Conservation (phyloP, 2,329 filamentous ascomycete genomes). For the Achaetomium macrosporum region DNA sequence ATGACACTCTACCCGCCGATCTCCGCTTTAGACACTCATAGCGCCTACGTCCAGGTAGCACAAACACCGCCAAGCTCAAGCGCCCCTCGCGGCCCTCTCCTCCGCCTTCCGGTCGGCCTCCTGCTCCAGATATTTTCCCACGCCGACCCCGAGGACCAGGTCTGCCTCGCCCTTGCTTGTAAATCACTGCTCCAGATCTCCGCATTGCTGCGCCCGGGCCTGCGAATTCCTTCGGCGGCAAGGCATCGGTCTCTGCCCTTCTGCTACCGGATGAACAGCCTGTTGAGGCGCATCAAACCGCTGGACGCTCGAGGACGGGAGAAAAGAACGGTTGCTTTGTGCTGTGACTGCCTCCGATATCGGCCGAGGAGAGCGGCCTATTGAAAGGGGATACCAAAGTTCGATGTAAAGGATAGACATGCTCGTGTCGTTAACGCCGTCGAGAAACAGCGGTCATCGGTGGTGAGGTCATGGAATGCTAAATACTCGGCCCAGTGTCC, state of each 20-base stretch:
- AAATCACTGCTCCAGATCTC: not conserved
- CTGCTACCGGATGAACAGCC: no score
- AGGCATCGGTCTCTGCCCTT: not conserved
- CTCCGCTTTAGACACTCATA: not conserved
- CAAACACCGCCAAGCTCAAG: not conserved
- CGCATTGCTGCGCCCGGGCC: not conserved
- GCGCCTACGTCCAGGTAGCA: not conserved
- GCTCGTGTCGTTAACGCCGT: no score
- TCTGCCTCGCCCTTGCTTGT: constrained; percentile 1
- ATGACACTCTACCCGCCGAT: not conserved
- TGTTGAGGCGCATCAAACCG: no score
- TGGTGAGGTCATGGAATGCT: no score
- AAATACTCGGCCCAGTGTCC: no score
- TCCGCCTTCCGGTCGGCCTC: not conserved
- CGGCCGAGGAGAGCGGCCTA: no score
- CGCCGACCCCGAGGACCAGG: not conserved
- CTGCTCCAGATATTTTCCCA: not conserved
- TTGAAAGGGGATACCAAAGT: no score
- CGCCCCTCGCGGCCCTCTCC: not conserved
- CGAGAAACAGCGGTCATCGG: no score
- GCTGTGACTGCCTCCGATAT: no score
- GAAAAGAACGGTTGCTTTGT: no score
- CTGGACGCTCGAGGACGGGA: no score
- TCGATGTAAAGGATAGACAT: no score
- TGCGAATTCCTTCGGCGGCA: not conserved